These are phyloP conservation scores for Clonostachys byssicola DNA, from an alignment of 2,329 filamentous ascomycete genomes.

Conservation along the genomic window DNA sequence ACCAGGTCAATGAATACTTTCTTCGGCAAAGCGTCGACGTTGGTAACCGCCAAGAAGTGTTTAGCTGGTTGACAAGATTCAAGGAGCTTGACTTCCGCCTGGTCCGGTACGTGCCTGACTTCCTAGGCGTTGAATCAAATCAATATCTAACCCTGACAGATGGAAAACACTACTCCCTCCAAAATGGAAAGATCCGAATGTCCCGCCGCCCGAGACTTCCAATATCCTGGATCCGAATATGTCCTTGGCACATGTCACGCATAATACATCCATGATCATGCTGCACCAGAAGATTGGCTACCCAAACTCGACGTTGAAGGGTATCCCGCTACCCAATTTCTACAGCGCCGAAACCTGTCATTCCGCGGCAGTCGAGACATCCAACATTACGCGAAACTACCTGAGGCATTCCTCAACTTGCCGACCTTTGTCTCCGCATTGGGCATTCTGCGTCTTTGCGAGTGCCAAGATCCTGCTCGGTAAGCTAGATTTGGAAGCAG, in stretches of 20 bases:
- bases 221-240: slow-evolving; percentile 41
- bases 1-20: slow-evolving; percentile 37
- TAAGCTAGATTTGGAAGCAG: background rate
- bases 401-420: slow-evolving; percentile 24
- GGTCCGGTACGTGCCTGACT: slow-evolving; percentile 24
- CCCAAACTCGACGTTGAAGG: slow-evolving; percentile 21
- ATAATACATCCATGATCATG: slow-evolving; percentile 44
- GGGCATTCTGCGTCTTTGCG: slow-evolving; percentile 40
- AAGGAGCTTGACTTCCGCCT: slow-evolving; percentile 41
- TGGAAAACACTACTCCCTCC: slow-evolving; percentile 39
- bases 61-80: slow-evolving; percentile 38
- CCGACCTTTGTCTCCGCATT: slow-evolving; percentile 27
- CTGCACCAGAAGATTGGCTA: slow-evolving; percentile 44
- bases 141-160: slow-evolving; percentile 4
- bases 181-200: slow-evolving; percentile 30
- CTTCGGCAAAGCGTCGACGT: slow-evolving; percentile 35
- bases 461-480: slow-evolving; percentile 34
- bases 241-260: slow-evolving; percentile 42
- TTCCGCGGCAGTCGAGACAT: slow-evolving; percentile 36
- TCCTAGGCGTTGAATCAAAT: background rate
- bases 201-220: slow-evolving; percentile 13
- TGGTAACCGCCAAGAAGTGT: slow-evolving; percentile 27
- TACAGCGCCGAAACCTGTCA: slow-evolving; percentile 44
- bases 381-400: slow-evolving; percentile 39
- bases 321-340: slow-evolving; percentile 28